phyloP scores from a whole-genome alignment of 2,329 filamentous ascomycete genomes.

The Pseudogymnoascus sp. region DNA sequence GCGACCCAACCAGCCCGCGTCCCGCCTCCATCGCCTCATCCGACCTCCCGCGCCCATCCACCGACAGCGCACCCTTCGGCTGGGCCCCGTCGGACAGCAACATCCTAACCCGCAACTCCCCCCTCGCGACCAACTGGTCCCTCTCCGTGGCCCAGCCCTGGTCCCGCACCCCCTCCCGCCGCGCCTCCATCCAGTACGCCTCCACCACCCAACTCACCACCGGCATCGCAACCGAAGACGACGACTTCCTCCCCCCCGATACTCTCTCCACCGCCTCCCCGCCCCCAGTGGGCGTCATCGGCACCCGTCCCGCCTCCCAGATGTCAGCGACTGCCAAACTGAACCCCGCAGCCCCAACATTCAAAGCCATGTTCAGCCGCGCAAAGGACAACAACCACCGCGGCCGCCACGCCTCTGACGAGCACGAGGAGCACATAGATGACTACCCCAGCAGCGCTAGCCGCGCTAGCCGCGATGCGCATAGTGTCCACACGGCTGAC shows the following conservation, averaged over 20 bases:
- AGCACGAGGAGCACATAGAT: constrained; percentile 10
- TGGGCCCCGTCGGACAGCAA: constrained; percentile 45
- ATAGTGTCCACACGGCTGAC: constrained; percentile 50
- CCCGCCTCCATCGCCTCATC: constrained; percentile 62
- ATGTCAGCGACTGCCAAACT: constrained; percentile 54
- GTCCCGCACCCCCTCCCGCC: constrained; percentile 70
- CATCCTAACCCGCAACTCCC: constrained; percentile 44
- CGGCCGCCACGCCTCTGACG: not conserved
- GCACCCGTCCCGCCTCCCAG: constrained; percentile 57
- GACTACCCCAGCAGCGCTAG: constrained; percentile 21
- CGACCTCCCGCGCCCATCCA: constrained; percentile 69
- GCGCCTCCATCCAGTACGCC: constrained; percentile 72
- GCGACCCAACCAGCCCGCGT: constrained; percentile 53
- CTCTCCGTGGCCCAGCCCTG: constrained; percentile 45
- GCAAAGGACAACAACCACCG: constrained; percentile 23
- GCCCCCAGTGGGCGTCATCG: constrained; percentile 64
- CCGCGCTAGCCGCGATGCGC: constrained; percentile 37
- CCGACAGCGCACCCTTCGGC: constrained; percentile 70
- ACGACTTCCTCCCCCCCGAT: constrained; percentile 55
- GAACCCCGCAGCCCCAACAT: constrained; percentile 84
- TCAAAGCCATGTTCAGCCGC: constrained; percentile 64
- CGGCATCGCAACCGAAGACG: constrained; percentile 55
- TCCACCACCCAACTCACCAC: constrained; percentile 58
- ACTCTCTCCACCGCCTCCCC: constrained; percentile 45
- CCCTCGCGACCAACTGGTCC: constrained; percentile 46